Evolutionary conservation across 306 rosid genomes (phyloP), one percentile per base, ranked within the genome.

Genomic region (Rosa chinensis): DNA sequence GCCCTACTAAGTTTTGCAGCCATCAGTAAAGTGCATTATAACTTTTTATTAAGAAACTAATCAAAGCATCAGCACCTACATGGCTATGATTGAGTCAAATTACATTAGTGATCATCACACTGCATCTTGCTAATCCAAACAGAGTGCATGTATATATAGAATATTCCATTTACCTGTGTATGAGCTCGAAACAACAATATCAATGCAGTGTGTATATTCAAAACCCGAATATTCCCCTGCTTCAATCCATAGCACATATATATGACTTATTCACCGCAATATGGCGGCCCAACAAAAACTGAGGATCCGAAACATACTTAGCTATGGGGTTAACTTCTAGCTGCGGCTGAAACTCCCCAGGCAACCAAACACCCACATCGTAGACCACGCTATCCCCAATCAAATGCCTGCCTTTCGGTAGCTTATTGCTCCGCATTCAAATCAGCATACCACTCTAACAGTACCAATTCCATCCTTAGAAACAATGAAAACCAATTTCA

Each of bases 251-350:
- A 96, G 80, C 99, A 96, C 70, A 96, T 93, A 79, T 32, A 32
- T 93, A 93, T 4, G 97, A 89, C 83, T 91, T 91, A 74, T 96
- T 96, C 55, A 96, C 99, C 4, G 96, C 99, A 82, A 93, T 96
- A 77, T 96, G 98, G n/a, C 98, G 82, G 0, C 99, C 98, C 77
- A 96, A 32, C 66, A 96, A 92, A 58, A 90, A 93, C 87, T 91
- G 92, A 64, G 99, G 99, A 82, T 96, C 99, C 1, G 99, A 96
- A 45, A 90, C 97, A 50, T 96, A 93, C 81, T 93, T 93, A 0
- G 98, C 93, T 2, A 96, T 96, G 0, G 99, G 99, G 10, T 97
- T 93, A 8, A 93, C 99, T 74, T 96, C 99, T 1, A 93, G 96
- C 88, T 96, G 99, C 11, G 97, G 98, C 85, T 93, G 98, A 40